A percentile compares a stretch with the other conserved stretches of the same genome.
Conservation (phyloP, 2,329 filamentous ascomycete genomes). For the Stachybotrys chlorohalonatus region DNA sequence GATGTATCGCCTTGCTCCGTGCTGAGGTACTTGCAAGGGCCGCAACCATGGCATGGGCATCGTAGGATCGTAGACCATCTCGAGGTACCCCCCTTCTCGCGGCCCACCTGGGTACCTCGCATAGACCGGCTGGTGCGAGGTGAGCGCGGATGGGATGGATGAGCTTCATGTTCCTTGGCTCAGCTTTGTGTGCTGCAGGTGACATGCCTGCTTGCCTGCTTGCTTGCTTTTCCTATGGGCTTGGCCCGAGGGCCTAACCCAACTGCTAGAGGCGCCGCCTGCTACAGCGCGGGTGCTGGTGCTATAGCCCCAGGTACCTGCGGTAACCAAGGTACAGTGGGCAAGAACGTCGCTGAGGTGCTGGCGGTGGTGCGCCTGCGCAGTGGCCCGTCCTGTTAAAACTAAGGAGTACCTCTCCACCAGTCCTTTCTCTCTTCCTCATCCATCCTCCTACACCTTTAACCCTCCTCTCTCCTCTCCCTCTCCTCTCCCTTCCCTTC, state of each 20-base stretch:
- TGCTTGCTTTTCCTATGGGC: not conserved
- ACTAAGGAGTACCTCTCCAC: slow-evolving; percentile 34
- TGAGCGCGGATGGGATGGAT: not conserved
- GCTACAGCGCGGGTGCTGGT: not conserved
- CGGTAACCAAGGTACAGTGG: too few relatives aligned
- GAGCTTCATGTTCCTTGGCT: not conserved
- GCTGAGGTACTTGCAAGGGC: not conserved
- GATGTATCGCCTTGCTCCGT: not conserved
- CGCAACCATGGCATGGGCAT: not conserved
- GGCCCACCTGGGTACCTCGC: not conserved
- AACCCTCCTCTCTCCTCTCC: slow-evolving; percentile 25
- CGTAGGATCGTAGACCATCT: not conserved
- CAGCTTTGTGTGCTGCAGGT: not conserved
- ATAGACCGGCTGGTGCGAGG: not conserved
- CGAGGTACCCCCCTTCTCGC: not conserved
- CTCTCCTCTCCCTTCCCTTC: slow-evolving; percentile 28
- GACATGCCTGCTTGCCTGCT: not conserved
- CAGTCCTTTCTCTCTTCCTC: slow-evolving; percentile 46
- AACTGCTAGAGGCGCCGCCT: not conserved
- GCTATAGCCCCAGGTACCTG: too few relatives aligned
- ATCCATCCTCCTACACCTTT: slow-evolving; percentile 44
- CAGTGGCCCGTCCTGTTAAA: slow-evolving; percentile 18
- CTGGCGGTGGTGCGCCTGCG: too few relatives aligned
- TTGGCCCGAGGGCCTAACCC: not conserved
- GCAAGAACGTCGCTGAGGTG: not conserved